A percentile compares a stretch with the other conserved stretches of the same genome.
phyloP scores from a whole-genome alignment of 495 filamentous ascomycete species.

The Sordaria brevicollis region DNA sequence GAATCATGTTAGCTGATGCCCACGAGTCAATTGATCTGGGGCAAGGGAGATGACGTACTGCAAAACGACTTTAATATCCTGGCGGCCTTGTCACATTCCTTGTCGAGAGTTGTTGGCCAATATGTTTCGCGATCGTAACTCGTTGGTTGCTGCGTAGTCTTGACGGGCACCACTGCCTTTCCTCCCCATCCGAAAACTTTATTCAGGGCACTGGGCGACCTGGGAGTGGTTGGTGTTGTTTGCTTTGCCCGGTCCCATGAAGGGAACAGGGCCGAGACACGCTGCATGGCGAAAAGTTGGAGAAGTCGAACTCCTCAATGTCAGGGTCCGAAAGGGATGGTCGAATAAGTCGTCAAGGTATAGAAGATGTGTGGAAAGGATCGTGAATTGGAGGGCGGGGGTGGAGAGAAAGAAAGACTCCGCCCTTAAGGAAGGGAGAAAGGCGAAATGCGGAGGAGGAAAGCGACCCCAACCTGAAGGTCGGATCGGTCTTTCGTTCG shows the following conservation, averaged over 20 bases:
- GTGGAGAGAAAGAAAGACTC: not conserved
- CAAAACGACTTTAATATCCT: conserved; percentile 78
- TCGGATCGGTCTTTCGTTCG: not conserved
- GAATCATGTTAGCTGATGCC: not conserved
- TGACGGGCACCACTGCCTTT: conserved; percentile 29
- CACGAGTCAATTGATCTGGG: not conserved
- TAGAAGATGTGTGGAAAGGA: not conserved
- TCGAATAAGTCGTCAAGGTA: not conserved
- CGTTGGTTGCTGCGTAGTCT: conserved; percentile 36
- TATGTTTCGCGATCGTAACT: conserved; percentile 51
- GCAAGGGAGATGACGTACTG: conserved; percentile 29
- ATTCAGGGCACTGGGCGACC: conserved; percentile 22
- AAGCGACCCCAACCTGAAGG: conserved; percentile 5
- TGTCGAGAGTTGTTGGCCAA: conserved; percentile 72
- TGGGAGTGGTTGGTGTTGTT: conserved; percentile 13
- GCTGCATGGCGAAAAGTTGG: conserved; percentile 31
- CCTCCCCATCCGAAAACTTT: conserved; percentile 39
- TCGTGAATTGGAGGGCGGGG: not conserved
- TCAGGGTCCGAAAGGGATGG: not conserved
- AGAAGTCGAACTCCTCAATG: conserved; percentile 2
- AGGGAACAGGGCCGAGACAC: conserved; percentile 40
- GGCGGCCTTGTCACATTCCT: conserved; percentile 79
- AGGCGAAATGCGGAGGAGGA: not conserved
- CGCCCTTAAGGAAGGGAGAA: conserved; percentile 2
- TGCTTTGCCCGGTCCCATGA: conserved; percentile 36